phyloP scores from a whole-genome alignment of 2,329 filamentous ascomycete species.

The Exophiala mesophila region DNA sequence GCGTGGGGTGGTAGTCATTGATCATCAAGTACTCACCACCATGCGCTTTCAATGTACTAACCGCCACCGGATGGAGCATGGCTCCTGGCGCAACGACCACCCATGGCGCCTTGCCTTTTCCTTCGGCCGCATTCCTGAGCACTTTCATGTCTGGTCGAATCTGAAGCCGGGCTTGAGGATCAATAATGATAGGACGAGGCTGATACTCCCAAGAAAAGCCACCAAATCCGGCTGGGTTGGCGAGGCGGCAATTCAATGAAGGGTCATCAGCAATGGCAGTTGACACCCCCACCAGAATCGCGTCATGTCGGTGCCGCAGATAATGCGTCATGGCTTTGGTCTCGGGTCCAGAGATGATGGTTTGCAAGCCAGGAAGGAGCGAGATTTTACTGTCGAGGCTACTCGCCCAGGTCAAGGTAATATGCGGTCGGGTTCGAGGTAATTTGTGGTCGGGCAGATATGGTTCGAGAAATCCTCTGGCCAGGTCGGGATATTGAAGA shows the following conservation, averaged over 20 bases:
- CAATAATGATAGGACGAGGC: slow-evolving; percentile 76
- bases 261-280: slow-evolving; percentile 84
- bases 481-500: slow-evolving; percentile 41
- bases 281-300: slow-evolving; percentile 77
- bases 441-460: slow-evolving; percentile 45
- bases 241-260: slow-evolving; percentile 73
- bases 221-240: slow-evolving; percentile 54
- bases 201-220: slow-evolving; percentile 51
- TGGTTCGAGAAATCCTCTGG: slow-evolving; percentile 44
- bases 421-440: slow-evolving; percentile 43
- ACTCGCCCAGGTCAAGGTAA: slow-evolving; percentile 84
- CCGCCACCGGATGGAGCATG: slow-evolving; percentile 44
- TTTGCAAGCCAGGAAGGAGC: slow-evolving; percentile 72
- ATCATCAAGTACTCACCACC: slow-evolving; percentile 44
- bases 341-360: slow-evolving; percentile 71
- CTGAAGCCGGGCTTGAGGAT: slow-evolving; percentile 71
- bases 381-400: slow-evolving; percentile 81
- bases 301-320: slow-evolving; percentile 74
- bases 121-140: slow-evolving; percentile 57
- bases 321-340: slow-evolving; percentile 94
- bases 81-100: slow-evolving; percentile 54
- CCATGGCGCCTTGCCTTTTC: slow-evolving; percentile 68
- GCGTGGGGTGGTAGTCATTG: slow-evolving; percentile 24
- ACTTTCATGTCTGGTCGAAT: slow-evolving; percentile 59
- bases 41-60: slow-evolving; percentile 42